These are phyloP conservation scores for Solanum chacoense DNA, from an alignment of 305 asterid genomes.

Conservation along the genomic window DNA sequence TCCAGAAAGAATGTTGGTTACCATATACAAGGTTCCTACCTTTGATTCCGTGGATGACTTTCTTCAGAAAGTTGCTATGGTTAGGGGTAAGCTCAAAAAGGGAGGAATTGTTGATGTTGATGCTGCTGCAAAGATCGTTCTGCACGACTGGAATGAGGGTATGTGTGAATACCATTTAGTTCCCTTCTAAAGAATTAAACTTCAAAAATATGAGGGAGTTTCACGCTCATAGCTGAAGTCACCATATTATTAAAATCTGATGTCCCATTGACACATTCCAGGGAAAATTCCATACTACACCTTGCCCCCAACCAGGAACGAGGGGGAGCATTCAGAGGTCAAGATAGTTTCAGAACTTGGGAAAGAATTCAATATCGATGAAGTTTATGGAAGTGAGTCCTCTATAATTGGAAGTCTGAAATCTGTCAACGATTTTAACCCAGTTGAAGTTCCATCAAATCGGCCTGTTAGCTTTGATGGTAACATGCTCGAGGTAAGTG, in stretches of 20 bases:
- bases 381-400: constrained; percentile 76
- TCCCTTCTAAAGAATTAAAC: background rate
- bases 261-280: constrained; percentile 14
- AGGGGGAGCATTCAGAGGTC: constrained; percentile 57
- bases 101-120: constrained; percentile 79
- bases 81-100: constrained; percentile 80
- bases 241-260: background rate
- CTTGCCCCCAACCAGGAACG: constrained; percentile 63
- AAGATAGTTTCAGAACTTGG: constrained; percentile 64
- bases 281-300: constrained; percentile 93
- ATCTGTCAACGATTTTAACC: constrained; percentile 57
- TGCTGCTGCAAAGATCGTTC: constrained; percentile 78
- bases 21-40: constrained; percentile 66
- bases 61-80: constrained; percentile 72
- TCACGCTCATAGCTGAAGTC: background rate
- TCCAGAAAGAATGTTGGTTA: constrained; percentile 46
- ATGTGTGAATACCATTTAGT: background rate
- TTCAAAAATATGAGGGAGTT: background rate
- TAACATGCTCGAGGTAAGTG: constrained; percentile 59
- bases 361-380: constrained; percentile 71
- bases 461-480: constrained; percentile 54
- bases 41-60: constrained; percentile 75
- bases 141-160: constrained; percentile 98
- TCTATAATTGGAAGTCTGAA: constrained; percentile 86
- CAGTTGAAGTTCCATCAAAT: constrained; percentile 68